Evolutionary conservation across 2,329 filamentous ascomycete genomes (phyloP), one percentile per base, ranked within the genome.

Genomic region (Ophiostoma sp.): DNA sequence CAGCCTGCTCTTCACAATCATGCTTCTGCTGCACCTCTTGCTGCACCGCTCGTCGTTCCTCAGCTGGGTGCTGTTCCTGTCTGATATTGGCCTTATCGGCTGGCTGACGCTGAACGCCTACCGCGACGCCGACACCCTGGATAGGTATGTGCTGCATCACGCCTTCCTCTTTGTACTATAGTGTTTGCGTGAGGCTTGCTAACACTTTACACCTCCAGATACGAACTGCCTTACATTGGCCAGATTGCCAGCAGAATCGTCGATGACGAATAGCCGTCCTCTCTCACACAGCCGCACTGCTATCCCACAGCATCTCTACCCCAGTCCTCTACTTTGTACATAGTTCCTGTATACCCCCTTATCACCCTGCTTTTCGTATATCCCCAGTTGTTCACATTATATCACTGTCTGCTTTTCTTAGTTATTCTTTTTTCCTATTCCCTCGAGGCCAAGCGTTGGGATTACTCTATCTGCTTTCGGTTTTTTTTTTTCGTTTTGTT

Each of bases 161-260:
- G 6, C 44, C 17, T 11, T 23, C 57, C 1, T 36, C 2, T 23
- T 27, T 7, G 1, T 48, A 7, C 23, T 11, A 2, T 11, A 20
- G 36, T 10, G 35, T 31, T 31, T 31, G 27, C 27, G 27, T 31
- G 27, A 31, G 27, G 31, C 69, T 13, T 20, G 27, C 67, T 68
- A 4, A 54, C 60, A 3, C 7, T n/a, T 27, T 5, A 39, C 36
- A 44, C 44, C 31, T 74, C 60, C 67, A 87, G 94, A 77, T 96
- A 89, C 73, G 94, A 98, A 79, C 85, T 97, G 1, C 94, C 94
- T 0, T 88, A 96, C 76, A 90, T 98, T 76, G 95, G 95, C 4
- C 84, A 84, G 60, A 82, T 97, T 75, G 95, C 95, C 62, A 96
- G 90, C 79, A 90, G 90, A 35, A 94, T 97, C 77, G 85, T 98